Evolutionary conservation across 2,329 filamentous ascomycete species (phyloP).

Genomic region (Celoporthe dispersa): DNA sequence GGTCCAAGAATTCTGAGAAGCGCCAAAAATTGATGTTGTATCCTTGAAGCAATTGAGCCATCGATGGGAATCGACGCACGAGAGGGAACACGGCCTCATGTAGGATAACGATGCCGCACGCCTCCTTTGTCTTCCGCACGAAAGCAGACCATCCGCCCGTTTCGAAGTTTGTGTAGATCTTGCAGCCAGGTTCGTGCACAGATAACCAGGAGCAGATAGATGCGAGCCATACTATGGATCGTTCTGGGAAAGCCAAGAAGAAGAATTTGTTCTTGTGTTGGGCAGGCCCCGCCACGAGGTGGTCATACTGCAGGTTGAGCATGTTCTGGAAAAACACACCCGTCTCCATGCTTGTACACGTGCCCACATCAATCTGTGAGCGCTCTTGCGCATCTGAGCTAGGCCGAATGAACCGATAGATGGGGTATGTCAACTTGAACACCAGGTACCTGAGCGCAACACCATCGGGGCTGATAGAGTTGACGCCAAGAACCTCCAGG

Average conservation of each 20-base stretch:
- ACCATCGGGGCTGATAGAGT: constrained; percentile 24
- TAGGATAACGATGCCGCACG: constrained; percentile 45
- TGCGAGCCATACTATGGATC: constrained; percentile 39
- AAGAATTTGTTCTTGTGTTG: constrained; percentile 37
- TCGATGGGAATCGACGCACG: constrained; percentile 45
- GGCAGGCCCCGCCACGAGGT: constrained; percentile 18
- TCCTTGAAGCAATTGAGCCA: constrained; percentile 41
- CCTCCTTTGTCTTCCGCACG: constrained; percentile 35
- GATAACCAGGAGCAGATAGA: constrained; percentile 53
- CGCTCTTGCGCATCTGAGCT: not conserved
- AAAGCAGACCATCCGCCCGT: constrained; percentile 56
- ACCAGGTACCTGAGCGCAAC: constrained; percentile 43
- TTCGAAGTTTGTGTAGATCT: constrained; percentile 46
- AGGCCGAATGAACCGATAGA: constrained; percentile 16
- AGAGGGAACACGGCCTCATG: constrained; percentile 48
- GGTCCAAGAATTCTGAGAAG: constrained; percentile 42
- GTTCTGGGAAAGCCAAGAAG: constrained; percentile 54
- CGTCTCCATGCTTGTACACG: constrained; percentile 9
- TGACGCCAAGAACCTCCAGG: constrained; percentile 29
- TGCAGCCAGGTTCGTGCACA: constrained; percentile 44
- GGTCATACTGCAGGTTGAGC: constrained; percentile 18
- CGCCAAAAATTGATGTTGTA: constrained; percentile 44
- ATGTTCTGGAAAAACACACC: constrained; percentile 13
- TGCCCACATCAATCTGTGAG: not conserved
- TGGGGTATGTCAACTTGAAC: constrained; percentile 38